Percentiles rank a stretch among this genome's conserved stretches.
Conservation (phyloP, 768 basidiomycete species). For the Podaxis sp. region DNA sequence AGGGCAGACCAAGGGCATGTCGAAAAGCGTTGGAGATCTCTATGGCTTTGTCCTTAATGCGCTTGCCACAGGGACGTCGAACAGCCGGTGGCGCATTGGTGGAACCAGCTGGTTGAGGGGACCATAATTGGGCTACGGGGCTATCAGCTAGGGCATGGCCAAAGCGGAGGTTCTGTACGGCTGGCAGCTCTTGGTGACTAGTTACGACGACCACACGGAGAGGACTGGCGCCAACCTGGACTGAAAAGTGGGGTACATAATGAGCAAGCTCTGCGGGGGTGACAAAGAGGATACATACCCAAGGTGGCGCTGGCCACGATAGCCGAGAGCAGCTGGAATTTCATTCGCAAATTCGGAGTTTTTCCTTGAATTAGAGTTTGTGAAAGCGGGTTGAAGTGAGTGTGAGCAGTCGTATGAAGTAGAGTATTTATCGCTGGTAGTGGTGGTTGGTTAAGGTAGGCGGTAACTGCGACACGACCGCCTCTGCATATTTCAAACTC, state of each 20-base stretch:
- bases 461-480: not conserved
- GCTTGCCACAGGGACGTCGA: slow-evolving; percentile 19
- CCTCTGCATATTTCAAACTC: slow-evolving; percentile 7
- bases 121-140: not conserved
- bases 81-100: slow-evolving; percentile 16
- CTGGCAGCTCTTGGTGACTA: slow-evolving; percentile 13
- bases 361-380: not conserved
- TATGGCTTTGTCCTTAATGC: slow-evolving; percentile 43
- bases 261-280: not conserved
- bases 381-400: not conserved
- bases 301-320: slow-evolving; percentile 37
- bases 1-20: slow-evolving; percentile 52
- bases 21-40: slow-evolving; percentile 56
- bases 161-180: slow-evolving; percentile 18
- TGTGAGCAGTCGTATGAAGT: not conserved
- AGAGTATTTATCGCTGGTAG: not conserved
- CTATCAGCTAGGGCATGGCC: slow-evolving; percentile 20
- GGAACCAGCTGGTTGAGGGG: not conserved
- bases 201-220: slow-evolving; percentile 45
- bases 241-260: slow-evolving; percentile 17
- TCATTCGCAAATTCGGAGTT: slow-evolving; percentile 28
- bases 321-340: slow-evolving; percentile 34
- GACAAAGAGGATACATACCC: slow-evolving; percentile 24
- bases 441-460: not conserved
- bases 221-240: slow-evolving; percentile 49